Evolutionary conservation across 2,329 filamentous ascomycete species (phyloP).

Genomic region (Diaporthe sp.): DNA sequence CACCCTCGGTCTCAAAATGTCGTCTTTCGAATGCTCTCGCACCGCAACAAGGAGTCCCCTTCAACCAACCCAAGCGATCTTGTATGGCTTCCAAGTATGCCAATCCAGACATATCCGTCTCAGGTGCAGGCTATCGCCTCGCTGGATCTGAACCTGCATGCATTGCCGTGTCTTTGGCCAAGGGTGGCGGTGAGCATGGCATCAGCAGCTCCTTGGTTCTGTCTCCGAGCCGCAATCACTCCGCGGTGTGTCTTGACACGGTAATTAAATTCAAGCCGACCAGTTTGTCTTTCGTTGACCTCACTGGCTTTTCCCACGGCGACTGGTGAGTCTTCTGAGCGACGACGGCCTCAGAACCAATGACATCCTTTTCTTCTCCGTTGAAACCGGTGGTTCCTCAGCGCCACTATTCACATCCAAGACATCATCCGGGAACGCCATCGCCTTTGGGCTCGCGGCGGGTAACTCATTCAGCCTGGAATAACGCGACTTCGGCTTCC

Average conservation of each 20-base stretch:
- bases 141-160: neutral
- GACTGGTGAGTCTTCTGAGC: neutral
- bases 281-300: neutral
- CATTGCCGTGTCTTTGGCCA: neutral
- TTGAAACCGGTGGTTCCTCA: neutral
- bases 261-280: neutral
- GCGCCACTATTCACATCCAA: neutral
- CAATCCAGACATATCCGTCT: neutral
- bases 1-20: neutral
- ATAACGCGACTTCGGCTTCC: conserved; percentile 34
- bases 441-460: conserved; percentile 9
- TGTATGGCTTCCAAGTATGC: neutral
- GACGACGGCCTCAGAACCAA: neutral
- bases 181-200: neutral
- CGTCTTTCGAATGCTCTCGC: neutral
- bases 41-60: neutral
- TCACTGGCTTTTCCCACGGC: neutral
- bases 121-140: neutral
- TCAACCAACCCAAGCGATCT: neutral
- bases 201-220: neutral
- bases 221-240: neutral
- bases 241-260: neutral
- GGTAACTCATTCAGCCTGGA: conserved; percentile 37
- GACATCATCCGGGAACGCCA: conserved; percentile 8
- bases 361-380: conserved; percentile 13